These are phyloP conservation scores for Boletus smithii DNA, from an alignment of 1,284 basidiomycete genomes.

Conservation along the genomic window DNA sequence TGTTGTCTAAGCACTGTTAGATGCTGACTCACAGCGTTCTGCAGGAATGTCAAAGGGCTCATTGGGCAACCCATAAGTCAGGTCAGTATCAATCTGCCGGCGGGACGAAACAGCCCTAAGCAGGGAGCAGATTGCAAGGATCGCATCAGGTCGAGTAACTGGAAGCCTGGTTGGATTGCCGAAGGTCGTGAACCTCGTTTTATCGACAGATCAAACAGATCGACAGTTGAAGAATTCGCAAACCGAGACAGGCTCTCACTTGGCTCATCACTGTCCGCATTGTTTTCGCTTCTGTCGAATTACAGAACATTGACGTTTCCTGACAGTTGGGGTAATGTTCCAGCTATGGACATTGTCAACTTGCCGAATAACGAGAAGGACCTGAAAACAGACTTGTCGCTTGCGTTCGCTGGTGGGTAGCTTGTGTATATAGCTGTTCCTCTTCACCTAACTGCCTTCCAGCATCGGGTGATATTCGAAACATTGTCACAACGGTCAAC, in stretches of 20 bases:
- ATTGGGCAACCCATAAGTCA: conserved; percentile 25
- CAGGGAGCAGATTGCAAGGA: conserved; percentile 26
- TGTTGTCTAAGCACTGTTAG: conserved; percentile 1
- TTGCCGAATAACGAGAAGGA: conserved; percentile 36
- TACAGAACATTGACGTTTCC: background rate
- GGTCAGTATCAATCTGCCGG: conserved; percentile 13
- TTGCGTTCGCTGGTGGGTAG: conserved; percentile 34
- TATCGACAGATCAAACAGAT: conserved; percentile 6
- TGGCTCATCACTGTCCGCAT: conserved; percentile 24
- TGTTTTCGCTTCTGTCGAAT: background rate
- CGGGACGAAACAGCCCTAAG: background rate
- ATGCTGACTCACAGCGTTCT: background rate
- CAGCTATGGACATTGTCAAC: conserved; percentile 41
- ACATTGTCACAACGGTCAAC: conserved; percentile 24
- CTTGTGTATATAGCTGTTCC: background rate
- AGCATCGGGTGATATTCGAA: conserved; percentile 31
- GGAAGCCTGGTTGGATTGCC: conserved; percentile 25
- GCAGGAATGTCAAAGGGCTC: conserved; percentile 29
- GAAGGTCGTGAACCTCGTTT: conserved; percentile 25
- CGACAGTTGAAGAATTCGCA: conserved; percentile 12
- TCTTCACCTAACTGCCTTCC: background rate
- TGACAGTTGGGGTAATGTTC: conserved; percentile 24
- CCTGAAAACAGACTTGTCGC: conserved; percentile 34
- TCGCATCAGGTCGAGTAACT: conserved; percentile 18
- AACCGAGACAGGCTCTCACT: conserved; percentile 15